Conservation (phyloP, 768 basidiomycete genomes). For the Mycena floridula region DNA sequence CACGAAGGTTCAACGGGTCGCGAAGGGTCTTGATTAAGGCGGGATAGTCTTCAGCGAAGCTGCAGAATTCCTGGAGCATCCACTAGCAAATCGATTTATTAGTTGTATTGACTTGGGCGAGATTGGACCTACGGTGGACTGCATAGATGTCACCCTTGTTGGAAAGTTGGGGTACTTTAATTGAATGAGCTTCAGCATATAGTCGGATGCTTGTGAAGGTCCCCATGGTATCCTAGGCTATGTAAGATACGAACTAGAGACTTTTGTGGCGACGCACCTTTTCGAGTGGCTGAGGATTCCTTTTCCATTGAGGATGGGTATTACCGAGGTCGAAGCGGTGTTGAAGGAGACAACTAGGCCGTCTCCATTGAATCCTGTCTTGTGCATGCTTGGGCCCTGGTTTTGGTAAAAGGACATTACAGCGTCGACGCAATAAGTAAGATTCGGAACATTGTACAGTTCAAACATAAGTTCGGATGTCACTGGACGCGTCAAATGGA, state of each 20-base stretch:
- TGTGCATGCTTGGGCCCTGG: conserved; percentile 42
- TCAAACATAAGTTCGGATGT: conserved; percentile 98
- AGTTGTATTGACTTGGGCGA: neutral
- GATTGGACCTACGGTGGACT: conserved; percentile 61
- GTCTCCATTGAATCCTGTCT: conserved; percentile 43
- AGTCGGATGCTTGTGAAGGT: conserved; percentile 82
- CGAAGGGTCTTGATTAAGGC: conserved; percentile 59
- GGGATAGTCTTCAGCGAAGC: conserved; percentile 75
- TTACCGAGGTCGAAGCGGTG: conserved; percentile 83
- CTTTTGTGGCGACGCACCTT: conserved; percentile 40
- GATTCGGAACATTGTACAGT: conserved; percentile 77
- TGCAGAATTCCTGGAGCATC: conserved; percentile 86
- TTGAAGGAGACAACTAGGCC: conserved; percentile 90
- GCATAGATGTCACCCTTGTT: conserved; percentile 68
- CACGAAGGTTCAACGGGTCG: conserved; percentile 58
- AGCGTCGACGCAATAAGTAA: conserved; percentile 85
- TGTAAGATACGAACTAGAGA: neutral
- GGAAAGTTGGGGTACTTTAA: conserved; percentile 94
- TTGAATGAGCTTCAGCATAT: conserved; percentile 88
- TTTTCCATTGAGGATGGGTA: conserved; percentile 79
- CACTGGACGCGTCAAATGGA: conserved; percentile 37
- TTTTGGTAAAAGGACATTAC: conserved; percentile 92
- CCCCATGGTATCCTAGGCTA: conserved; percentile 86
- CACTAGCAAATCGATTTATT: conserved; percentile 46
- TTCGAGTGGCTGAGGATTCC: conserved; percentile 84